phyloP scores from a whole-genome alignment of 176 grass and related monocot species.

The Phoenix roebelenii region DNA sequence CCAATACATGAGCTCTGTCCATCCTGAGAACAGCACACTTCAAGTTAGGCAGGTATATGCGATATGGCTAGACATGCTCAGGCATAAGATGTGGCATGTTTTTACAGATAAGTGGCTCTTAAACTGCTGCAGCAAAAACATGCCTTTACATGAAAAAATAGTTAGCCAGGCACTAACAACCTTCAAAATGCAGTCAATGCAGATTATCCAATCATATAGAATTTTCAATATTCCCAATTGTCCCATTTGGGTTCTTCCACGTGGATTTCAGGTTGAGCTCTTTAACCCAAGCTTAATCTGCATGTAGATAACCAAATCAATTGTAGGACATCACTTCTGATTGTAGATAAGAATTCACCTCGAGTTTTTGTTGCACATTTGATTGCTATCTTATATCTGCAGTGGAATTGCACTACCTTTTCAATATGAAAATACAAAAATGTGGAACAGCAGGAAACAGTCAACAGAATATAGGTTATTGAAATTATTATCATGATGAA shows the following conservation, averaged over 20 bases:
- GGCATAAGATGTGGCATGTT: slow-evolving; percentile 71
- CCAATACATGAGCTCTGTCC: slow-evolving; percentile 95
- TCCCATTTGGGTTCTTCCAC: slow-evolving; percentile 37
- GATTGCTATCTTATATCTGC: slow-evolving; percentile 89
- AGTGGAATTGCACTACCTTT: background rate
- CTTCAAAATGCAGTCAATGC: too few relatives aligned
- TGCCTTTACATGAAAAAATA: background rate
- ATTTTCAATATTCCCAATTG: too few relatives aligned
- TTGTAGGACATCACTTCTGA: too few relatives aligned
- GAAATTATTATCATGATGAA: background rate
- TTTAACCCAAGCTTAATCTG: slow-evolving; percentile 63
- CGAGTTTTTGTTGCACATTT: slow-evolving; percentile 92
- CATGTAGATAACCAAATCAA: slow-evolving; percentile 5
- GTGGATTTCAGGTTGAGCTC: slow-evolving; percentile 82
- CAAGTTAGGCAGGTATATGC: slow-evolving; percentile 19
- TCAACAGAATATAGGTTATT: too few relatives aligned
- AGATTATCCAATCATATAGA: too few relatives aligned
- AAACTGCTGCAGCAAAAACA: slow-evolving; percentile 49
- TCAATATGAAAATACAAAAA: background rate
- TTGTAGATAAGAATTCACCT: slow-evolving; percentile 31
- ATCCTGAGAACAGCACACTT: slow-evolving; percentile 43
- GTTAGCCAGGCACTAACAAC: too few relatives aligned
- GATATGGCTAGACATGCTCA: slow-evolving; percentile 4
- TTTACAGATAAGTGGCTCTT: slow-evolving; percentile 50
- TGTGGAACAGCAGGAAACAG: background rate